These are phyloP conservation scores for Isochrysis galbana DNA, from an alignment of 78 protist genomes.

Conservation along the genomic window DNA sequence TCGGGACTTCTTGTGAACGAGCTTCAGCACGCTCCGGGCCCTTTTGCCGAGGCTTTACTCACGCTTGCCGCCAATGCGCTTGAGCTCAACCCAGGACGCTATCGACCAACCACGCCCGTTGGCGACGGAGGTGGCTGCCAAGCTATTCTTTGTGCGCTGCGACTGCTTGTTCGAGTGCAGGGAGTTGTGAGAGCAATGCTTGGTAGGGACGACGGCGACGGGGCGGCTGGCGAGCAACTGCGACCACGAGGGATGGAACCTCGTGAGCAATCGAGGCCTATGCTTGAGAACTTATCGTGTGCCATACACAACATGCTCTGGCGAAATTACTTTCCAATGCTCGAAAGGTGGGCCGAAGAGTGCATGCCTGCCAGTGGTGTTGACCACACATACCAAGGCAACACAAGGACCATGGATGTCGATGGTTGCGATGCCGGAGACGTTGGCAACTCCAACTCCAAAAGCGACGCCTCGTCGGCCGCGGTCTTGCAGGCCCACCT, in stretches of 20 bases:
- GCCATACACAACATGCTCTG: background rate
- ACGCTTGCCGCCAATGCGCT: background rate
- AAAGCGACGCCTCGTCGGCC: background rate
- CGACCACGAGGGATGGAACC: background rate
- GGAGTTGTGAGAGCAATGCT: background rate
- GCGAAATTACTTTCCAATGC: background rate
- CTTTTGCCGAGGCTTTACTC: background rate
- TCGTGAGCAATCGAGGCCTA: background rate
- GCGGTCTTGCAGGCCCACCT: background rate
- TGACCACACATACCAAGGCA: too few species aligned
- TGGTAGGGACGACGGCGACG: background rate
- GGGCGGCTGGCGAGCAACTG: background rate
- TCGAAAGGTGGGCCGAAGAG: background rate
- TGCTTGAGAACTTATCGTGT: background rate
- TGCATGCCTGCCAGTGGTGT: too few species aligned
- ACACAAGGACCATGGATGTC: too few species aligned
- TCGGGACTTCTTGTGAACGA: conserved; percentile 55
- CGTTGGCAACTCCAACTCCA: background rate
- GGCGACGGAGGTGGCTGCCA: background rate
- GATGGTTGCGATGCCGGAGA: too few species aligned
- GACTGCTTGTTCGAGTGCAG: conserved; percentile 32
- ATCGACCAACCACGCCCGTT: too few species aligned
- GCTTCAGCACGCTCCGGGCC: conserved; percentile 5
- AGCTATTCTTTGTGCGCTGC: conserved; percentile 28
- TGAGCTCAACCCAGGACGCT: conserved; percentile 47